Base-by-base conservation (phyloP, 1,139 yeast species). In the Taphrina pruni region DNA sequence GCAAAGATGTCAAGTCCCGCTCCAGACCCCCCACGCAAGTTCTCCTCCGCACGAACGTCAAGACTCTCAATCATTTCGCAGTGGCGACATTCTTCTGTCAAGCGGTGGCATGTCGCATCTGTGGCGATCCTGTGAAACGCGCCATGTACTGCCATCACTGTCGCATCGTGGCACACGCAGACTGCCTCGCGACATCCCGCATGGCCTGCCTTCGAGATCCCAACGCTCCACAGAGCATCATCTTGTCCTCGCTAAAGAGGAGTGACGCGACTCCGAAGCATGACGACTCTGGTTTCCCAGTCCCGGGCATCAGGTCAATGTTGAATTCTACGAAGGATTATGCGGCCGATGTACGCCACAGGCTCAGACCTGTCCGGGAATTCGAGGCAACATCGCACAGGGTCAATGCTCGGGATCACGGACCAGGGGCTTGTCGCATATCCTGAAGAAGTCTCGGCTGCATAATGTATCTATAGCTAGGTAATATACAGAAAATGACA, bases 121-220 rank as follows among this genome's bases (percentile, higher is more conserved):
- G 58, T 17, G 58, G 58, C 14, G 58, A 35, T 12, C 35, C 21
- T 11, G 58, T 54, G 45, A 35, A 17, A n/a, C 17, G 58, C 21
- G 58, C 58, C 12, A 26, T 54, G 21, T 54, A 54, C 21, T 54
- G 58, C n/a, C 58, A 54, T 36, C 58, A 54, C 21, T 54, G 58
- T 36, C 58, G 58, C 6, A 54, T 36, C 26, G 58, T 54, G 58
- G 58, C 58, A 36, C 58, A 54, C 17, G 12, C 58, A 12, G 43
- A 38, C 26, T 54, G 58, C 12, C 43, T 54, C 7, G 41, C 43
- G 4, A 36, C 58, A 17, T 54, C 58, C 14, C 41, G 43, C 26
- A 38, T 35, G 43, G 43, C 58, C 17, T 54, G 58, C 17, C 20
- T 43, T 35, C 43, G 58, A 50, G 54, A 50, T 11, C 4, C 36